Evolutionary conservation across 1,284 basidiomycete species (phyloP).

Genomic region (Stereum hirsutum): DNA sequence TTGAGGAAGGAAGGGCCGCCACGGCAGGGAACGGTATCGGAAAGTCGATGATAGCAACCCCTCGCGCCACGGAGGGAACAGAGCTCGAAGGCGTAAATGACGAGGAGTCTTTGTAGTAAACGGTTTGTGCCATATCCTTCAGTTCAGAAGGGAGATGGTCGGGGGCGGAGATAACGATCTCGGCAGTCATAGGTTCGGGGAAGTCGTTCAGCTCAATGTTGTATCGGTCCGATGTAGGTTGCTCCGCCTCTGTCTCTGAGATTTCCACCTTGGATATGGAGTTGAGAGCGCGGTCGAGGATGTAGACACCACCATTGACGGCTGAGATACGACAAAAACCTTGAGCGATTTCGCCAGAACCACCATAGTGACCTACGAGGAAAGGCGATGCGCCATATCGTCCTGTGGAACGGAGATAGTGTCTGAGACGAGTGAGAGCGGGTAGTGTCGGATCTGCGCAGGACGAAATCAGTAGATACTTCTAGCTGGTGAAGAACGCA

Average conservation of each 20-base stretch:
- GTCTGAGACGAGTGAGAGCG: conserved; percentile 57
- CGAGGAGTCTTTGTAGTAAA: too few relatives aligned
- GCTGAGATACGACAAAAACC: conserved; percentile 89
- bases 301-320: conserved; percentile 79
- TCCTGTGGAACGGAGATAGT: conserved; percentile 75
- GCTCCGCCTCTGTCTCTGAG: conserved; percentile 4
- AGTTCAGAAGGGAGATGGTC: conserved; percentile 24
- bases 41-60: conserved; percentile 59
- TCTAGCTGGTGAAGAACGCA: conserved; percentile 1
- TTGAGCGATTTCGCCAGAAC: conserved; percentile 86
- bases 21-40: conserved; percentile 28
- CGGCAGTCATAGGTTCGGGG: conserved; percentile 36
- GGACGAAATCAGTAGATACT: conserved; percentile 6
- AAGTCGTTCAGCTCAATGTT: conserved; percentile 53
- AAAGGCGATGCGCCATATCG: conserved; percentile 89
- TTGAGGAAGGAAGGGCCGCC: conserved; percentile 6
- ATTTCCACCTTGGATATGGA: conserved; percentile 18
- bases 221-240: conserved; percentile 22
- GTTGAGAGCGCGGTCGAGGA: conserved; percentile 57
- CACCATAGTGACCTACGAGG: conserved; percentile 91
- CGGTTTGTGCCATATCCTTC: conserved; percentile 15
- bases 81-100: too few relatives aligned
- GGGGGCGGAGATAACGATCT: conserved; percentile 35
- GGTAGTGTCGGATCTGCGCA: conserved; percentile 51
- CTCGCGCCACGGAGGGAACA: conserved; percentile 37